phyloP scores from a whole-genome alignment of 2,329 filamentous ascomycete genomes.

The Xylaria sp. region DNA sequence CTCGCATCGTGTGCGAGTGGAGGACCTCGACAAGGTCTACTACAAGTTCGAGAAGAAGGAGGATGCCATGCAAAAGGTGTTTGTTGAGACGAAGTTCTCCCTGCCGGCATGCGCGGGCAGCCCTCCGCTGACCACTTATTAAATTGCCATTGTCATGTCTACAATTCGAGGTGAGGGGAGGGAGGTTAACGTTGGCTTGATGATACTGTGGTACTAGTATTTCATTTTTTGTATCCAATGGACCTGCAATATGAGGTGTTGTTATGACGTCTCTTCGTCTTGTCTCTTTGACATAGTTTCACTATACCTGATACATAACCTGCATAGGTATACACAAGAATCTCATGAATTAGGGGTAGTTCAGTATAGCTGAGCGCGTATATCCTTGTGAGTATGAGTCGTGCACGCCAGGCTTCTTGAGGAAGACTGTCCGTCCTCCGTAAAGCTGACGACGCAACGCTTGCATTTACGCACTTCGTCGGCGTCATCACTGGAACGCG shows the following conservation, averaged over 20 bases:
- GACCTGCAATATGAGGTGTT: not conserved
- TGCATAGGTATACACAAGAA: not conserved
- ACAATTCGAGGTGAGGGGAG: not conserved
- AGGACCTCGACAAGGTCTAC: constrained; percentile 77
- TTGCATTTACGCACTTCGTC: not conserved
- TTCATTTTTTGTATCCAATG: constrained; percentile 6
- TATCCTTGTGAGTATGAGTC: not conserved
- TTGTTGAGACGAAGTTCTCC: constrained; percentile 69
- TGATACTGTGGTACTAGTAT: constrained; percentile 4
- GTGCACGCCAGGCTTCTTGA: not conserved
- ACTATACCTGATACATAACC: not conserved
- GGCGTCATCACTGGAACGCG: not conserved
- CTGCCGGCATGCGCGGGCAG: constrained; percentile 51
- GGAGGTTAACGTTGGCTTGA: not conserved
- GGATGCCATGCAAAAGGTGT: constrained; percentile 85
- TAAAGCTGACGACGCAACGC: constrained; percentile 1
- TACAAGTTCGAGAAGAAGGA: constrained; percentile 69
- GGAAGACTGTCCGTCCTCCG: not conserved
- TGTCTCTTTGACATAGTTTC: not conserved
- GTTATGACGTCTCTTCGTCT: not conserved
- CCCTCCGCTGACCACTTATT: constrained; percentile 37
- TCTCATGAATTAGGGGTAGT: no score
- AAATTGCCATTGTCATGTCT: not conserved
- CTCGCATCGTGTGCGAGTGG: constrained; percentile 78
- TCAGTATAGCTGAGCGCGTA: not conserved